These are phyloP conservation scores for Triangularia verruculosa DNA, from an alignment of 2,329 filamentous ascomycete species.

Conservation along the genomic window DNA sequence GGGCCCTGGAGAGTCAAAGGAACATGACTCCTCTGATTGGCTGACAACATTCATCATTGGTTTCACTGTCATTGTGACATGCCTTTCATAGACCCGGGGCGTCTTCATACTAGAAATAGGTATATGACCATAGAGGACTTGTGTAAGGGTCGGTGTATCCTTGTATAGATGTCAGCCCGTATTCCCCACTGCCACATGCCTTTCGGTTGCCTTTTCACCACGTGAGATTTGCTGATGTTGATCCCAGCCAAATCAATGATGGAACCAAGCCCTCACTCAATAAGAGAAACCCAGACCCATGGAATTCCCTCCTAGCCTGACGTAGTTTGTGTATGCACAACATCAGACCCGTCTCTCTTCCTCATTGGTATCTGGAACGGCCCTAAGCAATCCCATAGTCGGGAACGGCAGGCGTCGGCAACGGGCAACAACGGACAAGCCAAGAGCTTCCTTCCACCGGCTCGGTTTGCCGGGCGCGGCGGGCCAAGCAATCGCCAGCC, in stretches of 20 bases:
- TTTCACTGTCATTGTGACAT: not conserved
- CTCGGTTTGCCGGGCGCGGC: not conserved
- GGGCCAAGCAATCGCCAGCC: not conserved
- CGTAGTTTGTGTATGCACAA: not conserved
- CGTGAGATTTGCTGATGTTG: not conserved
- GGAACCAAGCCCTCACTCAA: not conserved
- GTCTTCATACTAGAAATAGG: not conserved
- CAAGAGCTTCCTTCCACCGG: not conserved
- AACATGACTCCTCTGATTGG: not conserved
- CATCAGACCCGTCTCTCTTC: not conserved
- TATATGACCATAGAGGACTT: not conserved
- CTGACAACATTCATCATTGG: not conserved
- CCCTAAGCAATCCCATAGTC: not conserved
- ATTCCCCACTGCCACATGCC: not conserved
- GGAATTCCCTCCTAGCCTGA: not conserved
- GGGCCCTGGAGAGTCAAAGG: not conserved
- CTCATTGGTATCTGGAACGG: not conserved
- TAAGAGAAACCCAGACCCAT: not conserved
- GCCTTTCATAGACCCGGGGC: not conserved
- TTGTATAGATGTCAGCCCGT: not conserved
- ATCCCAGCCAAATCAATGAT: not conserved
- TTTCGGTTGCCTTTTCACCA: not conserved
- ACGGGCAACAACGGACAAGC: not conserved
- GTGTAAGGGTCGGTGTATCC: not conserved
- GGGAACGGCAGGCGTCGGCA: not conserved